Conservation (phyloP, 192 early-diverging fungal genomes). For the Chytriomyces sp. region DNA sequence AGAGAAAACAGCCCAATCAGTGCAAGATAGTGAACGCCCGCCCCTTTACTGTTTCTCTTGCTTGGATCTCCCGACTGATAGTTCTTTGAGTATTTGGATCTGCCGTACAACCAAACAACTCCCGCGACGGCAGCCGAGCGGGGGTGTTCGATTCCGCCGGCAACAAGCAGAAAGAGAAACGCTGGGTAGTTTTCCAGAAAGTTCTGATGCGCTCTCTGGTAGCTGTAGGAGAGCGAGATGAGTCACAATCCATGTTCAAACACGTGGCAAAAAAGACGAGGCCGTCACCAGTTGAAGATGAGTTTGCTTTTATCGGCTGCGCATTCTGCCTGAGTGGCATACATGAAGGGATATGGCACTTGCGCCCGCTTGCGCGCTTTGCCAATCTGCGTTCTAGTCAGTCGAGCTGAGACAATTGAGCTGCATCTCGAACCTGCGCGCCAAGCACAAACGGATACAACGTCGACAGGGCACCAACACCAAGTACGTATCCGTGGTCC, state of each 20-base stretch:
- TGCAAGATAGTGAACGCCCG: constrained; percentile 10
- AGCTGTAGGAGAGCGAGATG: constrained; percentile 4
- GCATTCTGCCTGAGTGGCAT: constrained; percentile 8
- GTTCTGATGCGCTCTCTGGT: constrained; percentile 66
- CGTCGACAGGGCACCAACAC: constrained; percentile 26
- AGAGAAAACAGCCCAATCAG: constrained; percentile 15
- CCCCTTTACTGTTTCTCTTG: constrained; percentile 55
- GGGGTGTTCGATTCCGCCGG: constrained; percentile 64
- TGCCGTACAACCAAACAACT: constrained; percentile 55
- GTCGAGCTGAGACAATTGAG: too few species aligned
- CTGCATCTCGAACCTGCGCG: background rate
- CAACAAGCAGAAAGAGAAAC: constrained; percentile 58
- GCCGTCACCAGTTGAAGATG: constrained; percentile 70
- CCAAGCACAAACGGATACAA: constrained; percentile 55
- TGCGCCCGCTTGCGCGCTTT: constrained; percentile 62
- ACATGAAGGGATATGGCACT: constrained; percentile 70
- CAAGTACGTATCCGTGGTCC: constrained; percentile 26
- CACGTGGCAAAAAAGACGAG: background rate
- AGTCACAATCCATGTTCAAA: background rate
- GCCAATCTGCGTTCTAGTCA: constrained; percentile 43
- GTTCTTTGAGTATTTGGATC: constrained; percentile 61
- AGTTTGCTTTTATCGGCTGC: constrained; percentile 67
- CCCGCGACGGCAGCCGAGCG: constrained; percentile 58
- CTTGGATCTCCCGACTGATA: constrained; percentile 63
- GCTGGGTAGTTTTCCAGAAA: constrained; percentile 66